Evolutionary conservation across 2,329 filamentous ascomycete genomes (phyloP).

Genomic region (Paracorniculantispora psalliotae): DNA sequence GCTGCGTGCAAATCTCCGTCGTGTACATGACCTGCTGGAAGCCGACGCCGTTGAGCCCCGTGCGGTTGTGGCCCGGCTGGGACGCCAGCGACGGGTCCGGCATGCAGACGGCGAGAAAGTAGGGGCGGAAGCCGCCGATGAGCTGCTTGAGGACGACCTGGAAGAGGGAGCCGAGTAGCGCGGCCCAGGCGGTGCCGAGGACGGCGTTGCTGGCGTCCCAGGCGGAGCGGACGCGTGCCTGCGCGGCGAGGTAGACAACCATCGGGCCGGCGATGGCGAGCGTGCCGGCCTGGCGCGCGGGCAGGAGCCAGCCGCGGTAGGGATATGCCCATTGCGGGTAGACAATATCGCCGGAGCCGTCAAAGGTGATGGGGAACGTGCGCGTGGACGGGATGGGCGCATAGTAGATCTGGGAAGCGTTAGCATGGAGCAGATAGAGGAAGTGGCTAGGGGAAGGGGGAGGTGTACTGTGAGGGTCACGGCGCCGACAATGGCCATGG

Average conservation of each 20-base stretch:
- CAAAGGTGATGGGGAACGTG: slow-evolving; percentile 58
- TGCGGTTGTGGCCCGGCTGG: slow-evolving; percentile 30
- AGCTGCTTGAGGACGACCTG: slow-evolving; percentile 63
- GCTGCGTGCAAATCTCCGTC: slow-evolving; percentile 54
- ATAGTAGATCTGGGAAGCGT: slow-evolving; percentile 40
- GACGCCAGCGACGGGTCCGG: slow-evolving; percentile 44
- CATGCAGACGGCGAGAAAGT: slow-evolving; percentile 61
- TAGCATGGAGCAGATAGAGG: neutral
- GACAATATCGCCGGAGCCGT: slow-evolving; percentile 54
- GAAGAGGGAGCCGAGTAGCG: slow-evolving; percentile 56
- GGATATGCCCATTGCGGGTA: slow-evolving; percentile 62
- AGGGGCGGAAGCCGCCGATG: slow-evolving; percentile 58
- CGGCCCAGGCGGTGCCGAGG: slow-evolving; percentile 55
- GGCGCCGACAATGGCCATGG: slow-evolving; percentile 48
- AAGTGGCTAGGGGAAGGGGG: neutral
- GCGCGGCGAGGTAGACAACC: slow-evolving; percentile 49
- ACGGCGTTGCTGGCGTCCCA: slow-evolving; percentile 60
- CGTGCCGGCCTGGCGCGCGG: slow-evolving; percentile 53
- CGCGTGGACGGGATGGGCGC: slow-evolving; percentile 51
- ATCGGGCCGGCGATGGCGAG: slow-evolving; percentile 55
- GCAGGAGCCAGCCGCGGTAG: slow-evolving; percentile 56
- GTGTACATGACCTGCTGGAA: slow-evolving; percentile 60
- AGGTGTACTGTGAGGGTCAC: slow-evolving; percentile 26
- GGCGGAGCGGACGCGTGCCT: slow-evolving; percentile 52
- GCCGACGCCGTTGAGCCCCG: slow-evolving; percentile 42